Evolutionary conservation across 148 eudicot species (phyloP).

Genomic region (Polygonum maritimum): DNA sequence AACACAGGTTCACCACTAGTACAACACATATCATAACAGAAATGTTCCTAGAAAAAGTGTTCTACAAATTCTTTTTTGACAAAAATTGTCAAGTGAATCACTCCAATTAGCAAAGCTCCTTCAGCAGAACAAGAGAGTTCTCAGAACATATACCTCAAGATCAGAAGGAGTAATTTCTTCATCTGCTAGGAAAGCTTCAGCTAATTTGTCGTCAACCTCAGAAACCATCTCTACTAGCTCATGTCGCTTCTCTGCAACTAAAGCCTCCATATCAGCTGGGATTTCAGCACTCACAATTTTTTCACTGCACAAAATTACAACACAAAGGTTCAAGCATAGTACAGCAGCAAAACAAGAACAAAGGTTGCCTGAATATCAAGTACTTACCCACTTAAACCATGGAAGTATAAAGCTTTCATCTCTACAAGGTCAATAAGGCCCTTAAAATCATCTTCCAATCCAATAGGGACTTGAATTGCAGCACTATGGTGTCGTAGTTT

Average conservation of each 20-base stretch:
- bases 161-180: constrained; percentile 80
- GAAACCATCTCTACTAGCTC: constrained; percentile 87
- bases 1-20: no score
- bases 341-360: background rate
- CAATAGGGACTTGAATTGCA: constrained; percentile 93
- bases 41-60: no score
- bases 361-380: constrained; percentile 13
- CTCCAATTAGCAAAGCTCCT: background rate
- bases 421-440: constrained; percentile 92
- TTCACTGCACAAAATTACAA: constrained; percentile 41
- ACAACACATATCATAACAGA: no score
- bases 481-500: constrained; percentile 97
- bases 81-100: no score
- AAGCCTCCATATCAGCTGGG: constrained; percentile 55
- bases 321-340: background rate
- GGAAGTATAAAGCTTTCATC: constrained; percentile 70
- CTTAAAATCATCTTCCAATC: constrained; percentile 85
- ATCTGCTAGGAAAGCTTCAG: constrained; percentile 80
- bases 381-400: constrained; percentile 76
- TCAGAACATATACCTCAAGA: constrained; percentile 46
- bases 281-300: constrained; percentile 51
- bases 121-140: background rate
- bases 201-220: constrained; percentile 93
- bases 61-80: no score
- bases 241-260: constrained; percentile 70